Evolutionary conservation across 2,329 filamentous ascomycete species (phyloP), one percentile per base, ranked within the genome.

Genomic region (Aspergillus ustus): DNA sequence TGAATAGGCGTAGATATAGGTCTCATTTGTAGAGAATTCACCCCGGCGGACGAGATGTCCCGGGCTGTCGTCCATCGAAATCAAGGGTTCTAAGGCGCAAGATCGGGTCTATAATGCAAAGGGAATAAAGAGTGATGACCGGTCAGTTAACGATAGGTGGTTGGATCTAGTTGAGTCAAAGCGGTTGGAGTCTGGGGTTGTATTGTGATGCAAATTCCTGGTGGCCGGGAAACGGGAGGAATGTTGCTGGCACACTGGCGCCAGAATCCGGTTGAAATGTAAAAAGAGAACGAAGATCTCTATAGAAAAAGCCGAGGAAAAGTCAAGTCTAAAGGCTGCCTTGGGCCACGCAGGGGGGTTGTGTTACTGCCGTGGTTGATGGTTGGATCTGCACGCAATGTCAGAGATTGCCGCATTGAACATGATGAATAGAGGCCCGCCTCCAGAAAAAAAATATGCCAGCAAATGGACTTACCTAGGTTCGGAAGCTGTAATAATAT

Each of bases 1-100:
- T 2, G 78, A 79, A 60, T 76, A 79, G 60, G 77, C 75, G 52
- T 74, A 75, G 49, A 78, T 67, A 62, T 80, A 79, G 20, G 76
- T 79, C n/a, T 67, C 67, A 60, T 80, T 78, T 29, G 66, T 58
- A 63, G 70, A 68, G 61, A 71, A 73, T 57, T 52, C 40, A 57
- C 65, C 56, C 64, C 73, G 67, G 57, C 66, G 66, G 63, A 66
- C 67, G 45, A 72, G 60, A 55, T 62, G 67, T 55, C 65, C 64
- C 50, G 51, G 53, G 55, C 66, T 58, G 50, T 64, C 65, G 60
- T 72, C 73, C 73, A 76, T 76, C 68, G 66, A 68, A 66, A 40
- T 62, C n/a, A 50, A 57, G 45, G 34, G 48, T 56, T 46, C 22
- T 49, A 53, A 31, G 44, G 37, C 29, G 59, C 55, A 50, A 46